Percentiles rank a stretch among this genome's conserved stretches.
Conservation (phyloP, 2,329 filamentous ascomycete species). For the Zymoseptoria tritici region DNA sequence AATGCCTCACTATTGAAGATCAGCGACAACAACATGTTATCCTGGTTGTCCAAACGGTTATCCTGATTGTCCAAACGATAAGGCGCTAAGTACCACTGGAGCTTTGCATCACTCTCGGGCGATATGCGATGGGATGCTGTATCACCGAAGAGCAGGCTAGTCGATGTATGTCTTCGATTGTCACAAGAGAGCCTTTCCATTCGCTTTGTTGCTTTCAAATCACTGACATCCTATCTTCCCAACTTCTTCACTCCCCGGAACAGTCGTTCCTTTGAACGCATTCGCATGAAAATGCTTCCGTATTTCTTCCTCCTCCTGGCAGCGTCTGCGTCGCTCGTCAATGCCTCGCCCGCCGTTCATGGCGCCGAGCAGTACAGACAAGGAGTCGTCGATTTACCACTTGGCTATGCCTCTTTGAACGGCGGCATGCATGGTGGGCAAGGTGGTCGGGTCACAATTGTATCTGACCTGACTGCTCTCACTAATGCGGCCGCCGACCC, state of each 20-base stretch:
- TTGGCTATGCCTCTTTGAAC: constrained; percentile 24
- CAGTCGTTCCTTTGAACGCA: not conserved
- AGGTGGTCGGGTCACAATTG: constrained; percentile 39
- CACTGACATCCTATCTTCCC: not conserved
- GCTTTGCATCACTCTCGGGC: not conserved
- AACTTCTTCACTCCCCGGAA: not conserved
- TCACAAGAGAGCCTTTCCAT: not conserved
- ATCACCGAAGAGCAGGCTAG: not conserved
- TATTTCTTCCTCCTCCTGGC: not conserved
- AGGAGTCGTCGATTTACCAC: constrained; percentile 3
- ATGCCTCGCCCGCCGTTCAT: not conserved
- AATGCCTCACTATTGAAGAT: too few species aligned
- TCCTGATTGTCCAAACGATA: too few species aligned
- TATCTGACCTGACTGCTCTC: constrained; percentile 39
- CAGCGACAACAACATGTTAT: too few species aligned
- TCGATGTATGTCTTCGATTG: not conserved
- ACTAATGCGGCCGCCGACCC: constrained; percentile 29
- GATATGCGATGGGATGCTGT: not conserved
- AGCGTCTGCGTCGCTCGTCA: not conserved
- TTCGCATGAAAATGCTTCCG: not conserved
- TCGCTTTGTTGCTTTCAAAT: too few species aligned
- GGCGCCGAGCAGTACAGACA: not conserved
- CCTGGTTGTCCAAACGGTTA: too few species aligned
- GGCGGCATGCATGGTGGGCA: constrained; percentile 41
- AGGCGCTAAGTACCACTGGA: not conserved